These are phyloP conservation scores for Coemansia sp. DNA, from an alignment of 192 early-diverging fungal species.

Conservation along the genomic window DNA sequence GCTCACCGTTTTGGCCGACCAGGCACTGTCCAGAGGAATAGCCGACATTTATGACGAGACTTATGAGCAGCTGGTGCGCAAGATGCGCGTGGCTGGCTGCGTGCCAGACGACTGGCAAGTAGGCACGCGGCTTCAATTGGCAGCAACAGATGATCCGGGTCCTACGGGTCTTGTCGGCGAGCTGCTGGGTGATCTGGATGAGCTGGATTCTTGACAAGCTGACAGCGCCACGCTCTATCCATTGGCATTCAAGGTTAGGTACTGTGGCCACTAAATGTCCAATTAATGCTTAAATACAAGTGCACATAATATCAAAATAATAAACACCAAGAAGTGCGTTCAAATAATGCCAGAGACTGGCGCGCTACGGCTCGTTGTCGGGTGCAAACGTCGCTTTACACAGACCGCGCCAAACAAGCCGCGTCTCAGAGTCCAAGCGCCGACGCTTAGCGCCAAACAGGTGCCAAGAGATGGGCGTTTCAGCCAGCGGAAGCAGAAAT, in stretches of 20 bases:
- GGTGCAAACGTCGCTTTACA: slow-evolving; percentile 29
- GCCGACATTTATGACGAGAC: slow-evolving; percentile 66
- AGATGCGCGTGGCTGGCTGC: slow-evolving; percentile 55
- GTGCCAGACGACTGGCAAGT: slow-evolving; percentile 61
- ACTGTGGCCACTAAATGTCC: background rate
- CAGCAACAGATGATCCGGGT: background rate
- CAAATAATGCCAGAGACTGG: background rate
- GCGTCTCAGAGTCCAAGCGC: slow-evolving; percentile 34
- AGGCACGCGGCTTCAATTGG: slow-evolving; percentile 25
- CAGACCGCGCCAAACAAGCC: slow-evolving; percentile 37
- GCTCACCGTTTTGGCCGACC: slow-evolving; percentile 67
- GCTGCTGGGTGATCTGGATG: slow-evolving; percentile 25
- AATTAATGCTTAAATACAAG: background rate
- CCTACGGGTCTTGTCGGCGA: background rate
- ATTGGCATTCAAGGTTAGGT: too few species aligned
- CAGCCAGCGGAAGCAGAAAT: slow-evolving; percentile 29
- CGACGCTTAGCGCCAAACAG: slow-evolving; percentile 37
- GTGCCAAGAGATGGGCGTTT: slow-evolving; percentile 33
- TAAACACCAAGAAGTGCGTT: background rate
- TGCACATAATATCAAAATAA: background rate
- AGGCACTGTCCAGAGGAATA: slow-evolving; percentile 65
- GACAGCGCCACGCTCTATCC: background rate
- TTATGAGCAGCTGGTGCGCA: slow-evolving; percentile 63
- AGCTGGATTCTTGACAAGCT: slow-evolving; percentile 3
- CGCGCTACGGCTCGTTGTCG: background rate